Base-by-base conservation (phyloP, 768 basidiomycete genomes). In the Tremella mesenterica region DNA sequence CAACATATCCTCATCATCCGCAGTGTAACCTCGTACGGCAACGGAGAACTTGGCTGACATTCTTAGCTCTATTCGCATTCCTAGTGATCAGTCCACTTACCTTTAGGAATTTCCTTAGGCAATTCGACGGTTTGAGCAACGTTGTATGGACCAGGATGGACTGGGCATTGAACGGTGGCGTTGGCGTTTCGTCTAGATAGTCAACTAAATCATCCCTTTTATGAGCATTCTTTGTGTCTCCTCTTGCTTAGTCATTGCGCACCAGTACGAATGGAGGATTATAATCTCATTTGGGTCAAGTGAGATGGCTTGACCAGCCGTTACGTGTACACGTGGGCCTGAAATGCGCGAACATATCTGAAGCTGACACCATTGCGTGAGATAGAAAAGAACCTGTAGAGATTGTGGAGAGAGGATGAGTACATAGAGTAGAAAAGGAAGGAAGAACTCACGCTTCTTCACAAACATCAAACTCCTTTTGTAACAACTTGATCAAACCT, bases 21-120 rank as follows among this genome's bases (percentile, higher is more conserved):
- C 79, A 0, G 85, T 88, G 69, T 79, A 88, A 1, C 82, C 90
- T 1, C 74, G 66, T 14, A 92, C 81, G 25, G 77, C 65, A 44
- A 97, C 81, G 4, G 52, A 70, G 75, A 96, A 95, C 69, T 88
- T 92, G 75, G 91, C 93, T 96, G 63, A 27, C 4, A n/a, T 14
- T 8, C 16, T 28, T 16, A 45, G 44, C 21, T 45, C 44, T 16
- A 23, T 26, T 8, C 21, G 5, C 6, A 30, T 18, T 33, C 7
- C 13, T 16, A 4, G 13, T 6, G 13, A 47, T 29, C 12, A 48
- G n/a, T 12, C 13, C 16, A 63, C 74, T 44, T 25, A 77, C 77
- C 91, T 73, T 76, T 79, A 0, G 95, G 95, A 47, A 99, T 92
- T 75, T 97, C 90, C 63, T 79, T 86, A 12, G 95, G 95, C 12